Evolutionary conservation across 768 basidiomycete genomes (phyloP).

Genomic region (Serendipita sp.): DNA sequence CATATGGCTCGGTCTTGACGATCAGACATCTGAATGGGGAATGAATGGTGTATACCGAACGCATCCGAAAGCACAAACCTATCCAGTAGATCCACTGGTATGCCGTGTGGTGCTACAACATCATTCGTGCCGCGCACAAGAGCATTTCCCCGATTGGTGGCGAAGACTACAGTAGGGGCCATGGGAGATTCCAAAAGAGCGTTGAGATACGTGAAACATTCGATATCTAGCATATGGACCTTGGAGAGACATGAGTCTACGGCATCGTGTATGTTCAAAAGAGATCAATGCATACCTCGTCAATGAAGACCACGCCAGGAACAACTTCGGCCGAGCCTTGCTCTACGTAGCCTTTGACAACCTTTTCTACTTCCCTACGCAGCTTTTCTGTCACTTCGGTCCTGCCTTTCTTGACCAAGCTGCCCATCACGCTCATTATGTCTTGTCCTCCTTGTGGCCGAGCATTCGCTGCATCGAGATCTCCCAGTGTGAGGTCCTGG

Average conservation of each 20-base stretch:
- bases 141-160: slow-evolving; percentile 87
- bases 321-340: slow-evolving; percentile 97
- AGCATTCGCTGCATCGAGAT: slow-evolving; percentile 92
- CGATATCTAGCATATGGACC: slow-evolving; percentile 99
- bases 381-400: slow-evolving; percentile 98
- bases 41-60: background rate
- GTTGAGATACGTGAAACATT: slow-evolving; percentile 98
- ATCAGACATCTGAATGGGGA: slow-evolving; percentile 59
- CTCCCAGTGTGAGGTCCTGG: slow-evolving; percentile 88
- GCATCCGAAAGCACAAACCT: slow-evolving; percentile 32
- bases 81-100: slow-evolving; percentile 88
- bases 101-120: slow-evolving; percentile 79
- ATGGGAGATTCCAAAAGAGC: slow-evolving; percentile 88
- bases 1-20: slow-evolving; percentile 79
- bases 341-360: slow-evolving; percentile 93
- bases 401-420: slow-evolving; percentile 76
- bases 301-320: slow-evolving; percentile 95
- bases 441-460: slow-evolving; percentile 94
- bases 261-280: background rate
- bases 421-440: slow-evolving; percentile 95
- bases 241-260: slow-evolving; percentile 20
- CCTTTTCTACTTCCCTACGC: slow-evolving; percentile 88
- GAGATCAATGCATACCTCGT: slow-evolving; percentile 50
- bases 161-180: slow-evolving; percentile 94
- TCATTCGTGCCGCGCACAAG: slow-evolving; percentile 89